phyloP scores from a whole-genome alignment of 306 rosid species.

The Arachis stenosperma region DNA sequence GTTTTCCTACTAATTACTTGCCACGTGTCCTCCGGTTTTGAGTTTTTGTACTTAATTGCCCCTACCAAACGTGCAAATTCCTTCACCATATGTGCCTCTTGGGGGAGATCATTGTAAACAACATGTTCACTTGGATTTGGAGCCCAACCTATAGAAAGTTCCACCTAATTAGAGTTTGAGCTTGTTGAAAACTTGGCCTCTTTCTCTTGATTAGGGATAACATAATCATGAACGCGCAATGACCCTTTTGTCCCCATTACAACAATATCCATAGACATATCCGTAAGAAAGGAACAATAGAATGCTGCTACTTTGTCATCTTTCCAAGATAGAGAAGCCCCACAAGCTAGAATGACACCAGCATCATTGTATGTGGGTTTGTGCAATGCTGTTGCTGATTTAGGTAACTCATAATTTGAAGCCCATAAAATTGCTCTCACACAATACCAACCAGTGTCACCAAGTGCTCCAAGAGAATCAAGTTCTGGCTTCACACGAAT shows the following conservation, averaged over 20 bases:
- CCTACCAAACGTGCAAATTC: slow-evolving; percentile 65
- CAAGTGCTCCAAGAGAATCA: slow-evolving; percentile 42
- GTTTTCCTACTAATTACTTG: slow-evolving; percentile 65
- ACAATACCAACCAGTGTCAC: slow-evolving; percentile 49
- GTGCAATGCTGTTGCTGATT: slow-evolving; percentile 21
- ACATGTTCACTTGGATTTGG: slow-evolving; percentile 50
- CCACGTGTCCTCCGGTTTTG: slow-evolving; percentile 65
- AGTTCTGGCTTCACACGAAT: slow-evolving; percentile 48
- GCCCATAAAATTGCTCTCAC: slow-evolving; percentile 45
- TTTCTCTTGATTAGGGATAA: slow-evolving; percentile 61
- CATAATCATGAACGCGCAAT: slow-evolving; percentile 59
- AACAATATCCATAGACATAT: slow-evolving; percentile 64
- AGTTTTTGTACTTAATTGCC: slow-evolving; percentile 45
- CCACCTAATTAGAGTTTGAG: slow-evolving; percentile 48
- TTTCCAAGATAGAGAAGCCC: slow-evolving; percentile 64
- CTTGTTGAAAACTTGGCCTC: slow-evolving; percentile 53
- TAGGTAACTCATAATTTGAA: slow-evolving; percentile 41
- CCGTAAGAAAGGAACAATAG: slow-evolving; percentile 71
- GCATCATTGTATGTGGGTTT: slow-evolving; percentile 47
- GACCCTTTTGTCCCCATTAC: slow-evolving; percentile 70
- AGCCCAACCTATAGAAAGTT: slow-evolving; percentile 55
- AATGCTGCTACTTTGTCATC: slow-evolving; percentile 73
- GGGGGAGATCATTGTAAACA: slow-evolving; percentile 60
- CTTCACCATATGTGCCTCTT: slow-evolving; percentile 66
- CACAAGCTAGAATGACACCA: slow-evolving; percentile 71